Evolutionary conservation across 306 rosid species (phyloP), one percentile per base, ranked within the genome.

Genomic region (Bauhinia variegata): DNA sequence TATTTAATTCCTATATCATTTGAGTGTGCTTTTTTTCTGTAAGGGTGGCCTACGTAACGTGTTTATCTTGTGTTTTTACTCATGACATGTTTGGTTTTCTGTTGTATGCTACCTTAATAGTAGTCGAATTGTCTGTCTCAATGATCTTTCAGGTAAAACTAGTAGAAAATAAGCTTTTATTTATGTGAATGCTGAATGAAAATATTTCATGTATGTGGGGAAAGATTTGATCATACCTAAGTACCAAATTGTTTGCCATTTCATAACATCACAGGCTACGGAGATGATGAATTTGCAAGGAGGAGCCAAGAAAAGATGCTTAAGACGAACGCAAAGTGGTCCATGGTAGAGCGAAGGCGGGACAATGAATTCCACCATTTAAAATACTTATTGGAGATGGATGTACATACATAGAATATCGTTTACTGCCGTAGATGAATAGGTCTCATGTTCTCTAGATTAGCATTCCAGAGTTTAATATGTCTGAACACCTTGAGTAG

Each of bases 281-380:
- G 97, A 95, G 84, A 79, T 90, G 82, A 79, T 71, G 86, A 76
- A 88, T 76, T 36, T 82, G 72, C 89, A 83, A 8, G 80, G 67
- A 59, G 92, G 85, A 54, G 85, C 19, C 11, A 95, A 95, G 83
- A 88, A 74, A 65, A 79, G 80, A 61, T 83, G 99, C 91, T 76
- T 95, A 75, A 83, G 99, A 79, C 82, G 95, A 76, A 88, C 96
- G 14, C 88, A 78, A 78, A 81, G 95, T 18, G 96, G 96, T 56
- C 96, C 97, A 4, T 85, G 91, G 96, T 95, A 76, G 80, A 72
- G 42, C 57, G 57, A 28, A 74, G 73, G 79, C 34, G 75, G 70
- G 51, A 68, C 65, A 44, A 56, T 63, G 72, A 52, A 49, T 63
- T 61, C 48, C 41, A 37, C 64, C 72, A 18, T 78, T 79, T n/a